phyloP scores from a whole-genome alignment of 2,329 filamentous ascomycete genomes.

The Phoma herbarum region DNA sequence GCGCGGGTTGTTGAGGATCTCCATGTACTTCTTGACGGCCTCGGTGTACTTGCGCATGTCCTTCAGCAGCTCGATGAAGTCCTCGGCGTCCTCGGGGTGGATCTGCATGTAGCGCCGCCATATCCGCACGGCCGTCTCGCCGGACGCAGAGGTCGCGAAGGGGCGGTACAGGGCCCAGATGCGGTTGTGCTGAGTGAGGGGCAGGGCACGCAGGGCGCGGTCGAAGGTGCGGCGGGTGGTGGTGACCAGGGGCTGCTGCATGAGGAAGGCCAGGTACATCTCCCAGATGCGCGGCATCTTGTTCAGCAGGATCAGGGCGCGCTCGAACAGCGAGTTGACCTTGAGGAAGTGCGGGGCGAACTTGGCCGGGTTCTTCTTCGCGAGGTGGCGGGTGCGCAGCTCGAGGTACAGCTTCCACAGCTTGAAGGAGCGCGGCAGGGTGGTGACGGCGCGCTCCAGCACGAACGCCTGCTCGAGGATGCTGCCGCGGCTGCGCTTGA shows the following conservation, averaged over 20 bases:
- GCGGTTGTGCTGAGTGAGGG: constrained; percentile 92
- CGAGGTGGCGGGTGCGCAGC: constrained; percentile 82
- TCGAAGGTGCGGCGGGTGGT: constrained; percentile 89
- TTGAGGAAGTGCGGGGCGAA: constrained; percentile 86
- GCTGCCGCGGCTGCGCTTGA: constrained; percentile 87
- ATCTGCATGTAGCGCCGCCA: constrained; percentile 98
- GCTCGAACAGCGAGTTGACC: constrained; percentile 93
- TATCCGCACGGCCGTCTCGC: constrained; percentile 88
- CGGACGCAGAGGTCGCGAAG: constrained; percentile 90
- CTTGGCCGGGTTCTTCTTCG: constrained; percentile 81
- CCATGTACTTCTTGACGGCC: constrained; percentile 89
- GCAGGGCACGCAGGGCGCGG: constrained; percentile 86
- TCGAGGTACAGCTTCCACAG: constrained; percentile 97
- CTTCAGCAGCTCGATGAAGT: constrained; percentile 89
- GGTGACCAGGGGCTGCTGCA: constrained; percentile 91
- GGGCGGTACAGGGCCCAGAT: constrained; percentile 93
- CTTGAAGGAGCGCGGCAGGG: constrained; percentile 95
- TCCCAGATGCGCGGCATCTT: constrained; percentile 99
- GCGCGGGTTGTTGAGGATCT: constrained; percentile 86
- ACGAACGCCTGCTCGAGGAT: constrained; percentile 84
- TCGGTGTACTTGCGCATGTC: constrained; percentile 87
- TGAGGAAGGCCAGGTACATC: constrained; percentile 91
- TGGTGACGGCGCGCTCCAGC: constrained; percentile 88
- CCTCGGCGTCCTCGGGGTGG: constrained; percentile 92
- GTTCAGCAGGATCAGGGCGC: constrained; percentile 89